These are phyloP conservation scores for Penicillium alfredii DNA, from an alignment of 495 filamentous ascomycete genomes.

Conservation along the genomic window DNA sequence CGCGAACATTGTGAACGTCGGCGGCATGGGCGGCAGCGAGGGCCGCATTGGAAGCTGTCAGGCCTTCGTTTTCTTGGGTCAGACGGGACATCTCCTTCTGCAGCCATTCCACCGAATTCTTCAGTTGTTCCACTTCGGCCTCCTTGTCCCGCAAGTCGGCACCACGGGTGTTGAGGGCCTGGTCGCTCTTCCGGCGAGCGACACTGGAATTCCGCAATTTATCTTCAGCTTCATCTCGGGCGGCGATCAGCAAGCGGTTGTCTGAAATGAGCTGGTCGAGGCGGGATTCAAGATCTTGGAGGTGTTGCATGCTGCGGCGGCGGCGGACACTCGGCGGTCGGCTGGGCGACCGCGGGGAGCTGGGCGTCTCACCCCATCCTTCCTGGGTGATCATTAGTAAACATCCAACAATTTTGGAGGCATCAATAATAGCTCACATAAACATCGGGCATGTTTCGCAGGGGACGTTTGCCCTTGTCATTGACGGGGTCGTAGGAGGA, in stretches of 20 bases:
- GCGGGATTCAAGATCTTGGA: slow-evolving; percentile 66
- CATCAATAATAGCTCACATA: slow-evolving; percentile 63
- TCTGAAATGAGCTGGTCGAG: slow-evolving; percentile 77
- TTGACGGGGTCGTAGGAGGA: slow-evolving; percentile 68
- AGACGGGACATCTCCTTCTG: slow-evolving; percentile 72
- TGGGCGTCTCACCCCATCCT: slow-evolving; percentile 88
- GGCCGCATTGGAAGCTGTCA: slow-evolving; percentile 63
- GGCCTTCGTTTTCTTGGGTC: slow-evolving; percentile 64
- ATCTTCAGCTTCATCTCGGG: slow-evolving; percentile 62
- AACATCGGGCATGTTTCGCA: slow-evolving; percentile 85
- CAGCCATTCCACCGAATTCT: slow-evolving; percentile 67
- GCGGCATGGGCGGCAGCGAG: slow-evolving; percentile 61
- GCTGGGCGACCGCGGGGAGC: slow-evolving; percentile 87
- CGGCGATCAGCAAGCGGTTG: slow-evolving; percentile 69
- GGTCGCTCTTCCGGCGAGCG: slow-evolving; percentile 47
- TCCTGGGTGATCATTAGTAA: slow-evolving; percentile 52
- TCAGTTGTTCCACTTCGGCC: slow-evolving; percentile 73
- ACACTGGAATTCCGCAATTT: slow-evolving; percentile 51
- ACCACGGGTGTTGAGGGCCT: slow-evolving; percentile 51
- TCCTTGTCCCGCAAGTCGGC: slow-evolving; percentile 55
- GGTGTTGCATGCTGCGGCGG: slow-evolving; percentile 91
- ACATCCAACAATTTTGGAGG: slow-evolving; percentile 20
- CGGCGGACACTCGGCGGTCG: slow-evolving; percentile 93
- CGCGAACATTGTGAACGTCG: slow-evolving; percentile 51
- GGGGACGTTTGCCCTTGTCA: slow-evolving; percentile 79